Base-by-base conservation (phyloP, 306 rosid species). In the Ormosia semicastrata region DNA sequence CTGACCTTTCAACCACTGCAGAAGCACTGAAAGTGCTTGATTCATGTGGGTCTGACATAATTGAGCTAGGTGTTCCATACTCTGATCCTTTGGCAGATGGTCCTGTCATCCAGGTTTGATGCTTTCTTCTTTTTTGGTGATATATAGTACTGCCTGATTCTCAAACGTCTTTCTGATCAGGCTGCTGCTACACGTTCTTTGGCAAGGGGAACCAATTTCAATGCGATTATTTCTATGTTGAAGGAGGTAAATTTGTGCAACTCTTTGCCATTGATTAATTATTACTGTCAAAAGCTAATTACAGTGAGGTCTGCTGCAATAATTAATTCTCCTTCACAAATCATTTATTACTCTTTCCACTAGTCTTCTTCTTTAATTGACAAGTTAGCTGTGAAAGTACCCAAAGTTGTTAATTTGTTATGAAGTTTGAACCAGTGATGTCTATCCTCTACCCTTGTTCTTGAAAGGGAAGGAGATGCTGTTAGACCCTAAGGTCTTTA, bases 1-100 rank as follows among this genome's bases (percentile, higher is more conserved):
- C 99, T 44, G 97, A 95, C 83, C 97, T 95, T 73, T 86, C 96
- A 60, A 91, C 92, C 66, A 95, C 99, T 1, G 96, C 94, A 53
- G 88, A 93, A 86, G 99, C 98, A 76, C 77, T 95, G 86, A 95
- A 93, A 89, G 85, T 95, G 78, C 97, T 95, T 12, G 94, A 94
- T 76, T 75, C 89, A 40, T 86, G 92, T 71, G 99, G 99, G 46
- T 93, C 97, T 2, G 98, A 95, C 90, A 92, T 95, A 81, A 95
- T 95, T 44, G 99, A 95, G 79, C 83, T 95, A 2, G 99, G 99
- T 6, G 94, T 93, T 72, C 99, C 98, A 0, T 95, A 95, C 81
- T 93, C 99, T 10, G 98, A 95, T 86, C 98, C 99, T 78, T 85
- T 95, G 88, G 99, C 99, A 4, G 99, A 95, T 86, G 99, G 99